phyloP scores from a whole-genome alignment of 2,329 filamentous ascomycete species.

The Phialemoniopsis sp. region DNA sequence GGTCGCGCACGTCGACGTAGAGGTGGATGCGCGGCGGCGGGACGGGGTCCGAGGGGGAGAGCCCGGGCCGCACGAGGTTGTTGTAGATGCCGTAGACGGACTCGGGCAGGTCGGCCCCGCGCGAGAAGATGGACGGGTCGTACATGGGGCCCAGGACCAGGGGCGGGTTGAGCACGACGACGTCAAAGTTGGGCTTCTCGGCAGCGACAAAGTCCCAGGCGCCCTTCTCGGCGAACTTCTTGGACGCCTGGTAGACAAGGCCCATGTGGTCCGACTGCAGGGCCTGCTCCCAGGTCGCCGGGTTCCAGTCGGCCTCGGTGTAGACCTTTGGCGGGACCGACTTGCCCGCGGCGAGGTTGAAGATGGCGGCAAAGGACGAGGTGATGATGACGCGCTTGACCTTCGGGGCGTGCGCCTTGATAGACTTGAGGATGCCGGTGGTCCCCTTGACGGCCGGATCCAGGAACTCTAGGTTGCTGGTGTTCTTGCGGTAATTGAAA shows the following conservation, averaged over 20 bases:
- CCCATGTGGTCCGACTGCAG: conserved; percentile 30
- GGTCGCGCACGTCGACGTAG: conserved; percentile 20
- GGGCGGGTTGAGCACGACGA: conserved; percentile 24
- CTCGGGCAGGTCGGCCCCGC: not conserved
- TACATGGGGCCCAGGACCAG: conserved; percentile 8
- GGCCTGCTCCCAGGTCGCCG: conserved; percentile 40
- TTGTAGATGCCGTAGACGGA: conserved; percentile 1
- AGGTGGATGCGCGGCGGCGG: conserved; percentile 13
- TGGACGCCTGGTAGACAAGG: conserved; percentile 50
- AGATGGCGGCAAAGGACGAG: conserved; percentile 10
- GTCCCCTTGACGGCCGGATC: conserved; percentile 29
- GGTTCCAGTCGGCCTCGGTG: conserved; percentile 50
- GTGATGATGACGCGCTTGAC: conserved; percentile 20
- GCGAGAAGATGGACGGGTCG: not conserved
- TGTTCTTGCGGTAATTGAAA: conserved; percentile 20
- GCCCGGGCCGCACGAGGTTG: not conserved
- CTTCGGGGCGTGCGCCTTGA: conserved; percentile 11
- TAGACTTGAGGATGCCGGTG: conserved; percentile 15
- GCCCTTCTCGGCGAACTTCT: conserved; percentile 48
- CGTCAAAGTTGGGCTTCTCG: conserved; percentile 37
- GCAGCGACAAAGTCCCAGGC: conserved; percentile 47
- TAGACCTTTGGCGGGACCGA: conserved; percentile 21
- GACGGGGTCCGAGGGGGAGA: conserved; percentile 1
- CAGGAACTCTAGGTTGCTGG: conserved; percentile 18
- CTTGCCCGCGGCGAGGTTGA: conserved; percentile 4